Evolutionary conservation across 169 alveolate genomes (phyloP).

Genomic region (Plasmodium falciparum): DNA sequence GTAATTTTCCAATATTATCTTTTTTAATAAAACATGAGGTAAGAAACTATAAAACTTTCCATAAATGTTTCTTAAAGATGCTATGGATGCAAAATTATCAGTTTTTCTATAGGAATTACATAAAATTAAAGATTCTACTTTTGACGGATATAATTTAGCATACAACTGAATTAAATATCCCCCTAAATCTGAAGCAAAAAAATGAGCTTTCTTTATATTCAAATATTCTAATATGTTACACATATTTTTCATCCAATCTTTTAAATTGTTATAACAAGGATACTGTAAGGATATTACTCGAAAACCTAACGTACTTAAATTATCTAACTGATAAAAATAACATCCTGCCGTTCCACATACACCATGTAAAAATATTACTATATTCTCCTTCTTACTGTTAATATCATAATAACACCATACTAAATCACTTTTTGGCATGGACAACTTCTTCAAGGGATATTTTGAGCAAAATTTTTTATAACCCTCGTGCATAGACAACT

Average conservation of each 20-base stretch:
- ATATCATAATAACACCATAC: constrained; percentile 86
- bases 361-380: constrained; percentile 84
- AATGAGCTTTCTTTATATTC: constrained; percentile 80
- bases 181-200: constrained; percentile 86
- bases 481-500: constrained; percentile 81
- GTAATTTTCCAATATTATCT: constrained; percentile 81
- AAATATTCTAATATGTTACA: constrained; percentile 84
- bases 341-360: constrained; percentile 89
- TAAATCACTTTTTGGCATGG: constrained; percentile 84
- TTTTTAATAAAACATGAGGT: constrained; percentile 82
- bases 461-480: constrained; percentile 79
- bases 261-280: constrained; percentile 82
- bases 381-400: constrained; percentile 31
- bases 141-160: constrained; percentile 82
- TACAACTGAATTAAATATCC: constrained; percentile 84
- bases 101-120: constrained; percentile 86
- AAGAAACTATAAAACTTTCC: constrained; percentile 81
- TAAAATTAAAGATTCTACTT: constrained; percentile 76
- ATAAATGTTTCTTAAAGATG: constrained; percentile 81
- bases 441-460: constrained; percentile 81
- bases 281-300: constrained; percentile 86
- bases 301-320: constrained; percentile 80
- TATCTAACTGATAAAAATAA: constrained; percentile 81
- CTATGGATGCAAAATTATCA: constrained; percentile 80
- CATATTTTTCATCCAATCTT: constrained; percentile 84